These are phyloP conservation scores for Bullera alba DNA, from an alignment of 768 basidiomycete genomes.

Conservation along the genomic window DNA sequence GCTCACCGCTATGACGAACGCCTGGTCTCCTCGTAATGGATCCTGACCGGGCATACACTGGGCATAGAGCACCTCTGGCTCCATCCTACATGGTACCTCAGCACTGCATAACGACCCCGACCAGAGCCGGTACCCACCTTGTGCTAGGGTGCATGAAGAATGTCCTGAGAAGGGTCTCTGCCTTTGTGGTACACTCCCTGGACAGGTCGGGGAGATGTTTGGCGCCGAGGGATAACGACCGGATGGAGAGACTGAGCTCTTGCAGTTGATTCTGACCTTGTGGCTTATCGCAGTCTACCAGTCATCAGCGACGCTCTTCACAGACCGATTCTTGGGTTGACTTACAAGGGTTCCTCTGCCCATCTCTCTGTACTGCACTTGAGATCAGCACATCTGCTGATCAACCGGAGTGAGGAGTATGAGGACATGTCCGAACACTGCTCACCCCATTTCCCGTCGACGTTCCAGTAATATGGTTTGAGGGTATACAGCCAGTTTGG, in stretches of 20 bases:
- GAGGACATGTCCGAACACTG: neutral
- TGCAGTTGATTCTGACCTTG: slow-evolving; percentile 12
- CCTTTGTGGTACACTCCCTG: neutral
- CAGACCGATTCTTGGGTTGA: neutral
- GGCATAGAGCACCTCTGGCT: slow-evolving; percentile 13
- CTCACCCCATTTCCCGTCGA: slow-evolving; percentile 13
- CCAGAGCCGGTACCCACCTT: neutral
- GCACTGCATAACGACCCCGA: neutral
- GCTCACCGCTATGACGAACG: slow-evolving; percentile 17
- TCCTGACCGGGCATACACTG: slow-evolving; percentile 9
- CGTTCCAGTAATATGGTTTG: slow-evolving; percentile 14
- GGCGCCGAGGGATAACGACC: slow-evolving; percentile 3
- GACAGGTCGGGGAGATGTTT: neutral
- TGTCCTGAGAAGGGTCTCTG: slow-evolving; percentile 1
- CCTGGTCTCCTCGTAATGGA: slow-evolving; percentile 2
- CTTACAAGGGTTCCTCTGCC: slow-evolving; percentile 16
- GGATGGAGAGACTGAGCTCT: slow-evolving; percentile 1
- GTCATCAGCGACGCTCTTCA: neutral
- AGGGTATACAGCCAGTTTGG: slow-evolving; percentile 13
- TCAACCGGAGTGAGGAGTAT: neutral
- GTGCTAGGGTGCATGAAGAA: slow-evolving; percentile 15
- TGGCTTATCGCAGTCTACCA: slow-evolving; percentile 7
- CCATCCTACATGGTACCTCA: slow-evolving; percentile 7
- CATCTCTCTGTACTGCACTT: slow-evolving; percentile 12
- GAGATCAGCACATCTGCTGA: neutral